Conservation (phyloP, 768 basidiomycete species). For the Suillus spraguei region DNA sequence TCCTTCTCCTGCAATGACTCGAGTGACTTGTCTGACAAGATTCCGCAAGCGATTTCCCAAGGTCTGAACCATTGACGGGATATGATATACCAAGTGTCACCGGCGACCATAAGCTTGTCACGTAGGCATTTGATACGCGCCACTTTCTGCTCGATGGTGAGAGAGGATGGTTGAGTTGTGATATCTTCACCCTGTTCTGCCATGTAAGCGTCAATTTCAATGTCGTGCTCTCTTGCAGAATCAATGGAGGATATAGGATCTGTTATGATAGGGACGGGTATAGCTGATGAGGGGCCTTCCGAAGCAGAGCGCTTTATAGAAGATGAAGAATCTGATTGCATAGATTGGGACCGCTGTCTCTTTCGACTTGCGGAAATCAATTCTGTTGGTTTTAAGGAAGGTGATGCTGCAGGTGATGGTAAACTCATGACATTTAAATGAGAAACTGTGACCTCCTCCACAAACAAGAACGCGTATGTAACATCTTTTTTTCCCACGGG, state of each 20-base stretch:
- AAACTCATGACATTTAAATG: slow-evolving; percentile 45
- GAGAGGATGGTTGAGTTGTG: background rate
- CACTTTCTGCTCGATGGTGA: slow-evolving; percentile 44
- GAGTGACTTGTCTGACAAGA: slow-evolving; percentile 63
- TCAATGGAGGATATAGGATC: slow-evolving; percentile 43
- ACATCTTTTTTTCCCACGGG: slow-evolving; percentile 7
- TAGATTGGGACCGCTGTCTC: slow-evolving; percentile 74
- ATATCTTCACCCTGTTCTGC: slow-evolving; percentile 52
- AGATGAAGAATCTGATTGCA: slow-evolving; percentile 73
- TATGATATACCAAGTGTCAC: slow-evolving; percentile 82
- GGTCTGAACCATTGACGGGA: slow-evolving; percentile 71
- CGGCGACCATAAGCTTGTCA: slow-evolving; percentile 52
- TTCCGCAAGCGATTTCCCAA: slow-evolving; percentile 75
- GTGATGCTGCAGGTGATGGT: slow-evolving; percentile 44
- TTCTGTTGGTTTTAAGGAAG: slow-evolving; percentile 43
- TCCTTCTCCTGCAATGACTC: slow-evolving; percentile 61
- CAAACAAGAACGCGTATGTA: slow-evolving; percentile 10
- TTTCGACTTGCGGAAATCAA: slow-evolving; percentile 47
- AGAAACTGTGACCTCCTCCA: slow-evolving; percentile 5
- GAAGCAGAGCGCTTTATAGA: slow-evolving; percentile 82
- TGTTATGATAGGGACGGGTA: slow-evolving; percentile 29
- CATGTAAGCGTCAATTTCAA: slow-evolving; percentile 78
- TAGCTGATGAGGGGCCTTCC: slow-evolving; percentile 56
- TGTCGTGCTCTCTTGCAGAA: slow-evolving; percentile 44
- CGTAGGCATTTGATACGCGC: slow-evolving; percentile 50